Conservation (phyloP, 306 rosid species). For the Cucurbita argyrosperma region DNA sequence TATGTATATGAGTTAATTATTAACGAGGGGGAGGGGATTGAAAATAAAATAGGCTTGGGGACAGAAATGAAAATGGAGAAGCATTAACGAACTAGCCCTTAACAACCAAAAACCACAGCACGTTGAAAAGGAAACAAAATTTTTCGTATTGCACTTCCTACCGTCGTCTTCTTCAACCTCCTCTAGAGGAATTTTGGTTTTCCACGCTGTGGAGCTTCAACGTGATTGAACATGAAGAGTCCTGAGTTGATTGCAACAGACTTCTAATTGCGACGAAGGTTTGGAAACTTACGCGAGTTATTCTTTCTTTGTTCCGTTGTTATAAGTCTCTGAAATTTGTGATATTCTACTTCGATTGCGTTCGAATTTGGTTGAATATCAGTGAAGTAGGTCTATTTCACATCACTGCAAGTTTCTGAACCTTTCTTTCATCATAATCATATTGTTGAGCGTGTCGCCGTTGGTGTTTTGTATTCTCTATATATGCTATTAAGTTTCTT, state of each 20-base stretch:
- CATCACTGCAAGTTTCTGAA: background rate
- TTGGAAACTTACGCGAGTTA: background rate
- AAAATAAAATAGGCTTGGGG: background rate
- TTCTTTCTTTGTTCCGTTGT: background rate
- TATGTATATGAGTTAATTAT: no score
- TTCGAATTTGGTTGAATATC: background rate
- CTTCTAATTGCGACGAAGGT: background rate
- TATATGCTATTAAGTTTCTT: background rate
- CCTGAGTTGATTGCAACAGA: background rate
- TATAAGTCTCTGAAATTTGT: background rate
- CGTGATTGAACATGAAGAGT: background rate
- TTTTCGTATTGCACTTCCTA: background rate
- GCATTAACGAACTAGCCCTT: slow-evolving; percentile 1
- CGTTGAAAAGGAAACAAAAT: background rate
- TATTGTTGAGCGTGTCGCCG: slow-evolving; percentile 24
- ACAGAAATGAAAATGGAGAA: background rate
- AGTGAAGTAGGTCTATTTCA: background rate
- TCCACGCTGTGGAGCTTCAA: no score
- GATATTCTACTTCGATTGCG: background rate
- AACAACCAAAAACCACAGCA: slow-evolving; percentile 3
- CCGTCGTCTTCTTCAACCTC: slow-evolving; percentile 4
- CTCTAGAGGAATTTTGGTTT: no score
- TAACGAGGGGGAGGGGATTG: background rate
- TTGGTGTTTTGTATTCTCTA: background rate
- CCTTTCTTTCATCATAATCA: no score